Base-by-base conservation (phyloP, 371 early-diverging fungal species). In the Lichtheimia corymbifera region DNA sequence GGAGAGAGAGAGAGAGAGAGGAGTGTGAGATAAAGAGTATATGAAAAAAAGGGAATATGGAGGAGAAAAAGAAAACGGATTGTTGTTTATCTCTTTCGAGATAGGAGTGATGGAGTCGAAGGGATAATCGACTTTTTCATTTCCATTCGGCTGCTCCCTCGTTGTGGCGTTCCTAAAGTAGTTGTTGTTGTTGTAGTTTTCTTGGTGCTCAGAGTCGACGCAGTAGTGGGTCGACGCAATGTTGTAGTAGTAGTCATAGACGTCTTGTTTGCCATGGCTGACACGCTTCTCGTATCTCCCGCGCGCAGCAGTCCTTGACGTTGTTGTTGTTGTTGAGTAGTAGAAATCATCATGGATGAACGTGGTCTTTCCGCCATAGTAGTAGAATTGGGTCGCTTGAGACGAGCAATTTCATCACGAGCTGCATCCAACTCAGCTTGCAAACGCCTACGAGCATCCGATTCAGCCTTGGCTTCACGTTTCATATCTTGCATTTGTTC, bases 401-500 rank as follows among this genome's bases (percentile, higher is more conserved):
- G 49, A 20, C 13, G 9, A 6, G 62, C 43, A 22, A 76, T 73
- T 55, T 76, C 69, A 5, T 65, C 41, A 2, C 58, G 25, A 11
- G 72, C 68, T 5, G 55, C 59, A 22, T 73, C 66, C 11, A 73
- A 54, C 35, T 73, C 53, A 17, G 40, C 50, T 24, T 70, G 68
- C 24, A 73, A 42, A 6, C 27, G 18, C 20, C 53, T 61, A 30
- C 54, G 56, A 2, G 61, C 52, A 30, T 73, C 70, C 2, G 56
- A 60, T 42, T 73, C 68, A 42, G 66, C 64, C 58, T 67, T 68
- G 22, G 51, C 50, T 45, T 68, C 66, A 53, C 9, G 64, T 22
- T 70, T 54, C 42, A 77, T 49, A 9, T 72, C 69, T 18, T 73
- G 69, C n/a, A 77, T 45, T 52, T 77, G 74, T 22, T 63, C 68